These are phyloP conservation scores for Monilinia fructicola DNA, from an alignment of 2,329 filamentous ascomycete species.

Conservation along the genomic window DNA sequence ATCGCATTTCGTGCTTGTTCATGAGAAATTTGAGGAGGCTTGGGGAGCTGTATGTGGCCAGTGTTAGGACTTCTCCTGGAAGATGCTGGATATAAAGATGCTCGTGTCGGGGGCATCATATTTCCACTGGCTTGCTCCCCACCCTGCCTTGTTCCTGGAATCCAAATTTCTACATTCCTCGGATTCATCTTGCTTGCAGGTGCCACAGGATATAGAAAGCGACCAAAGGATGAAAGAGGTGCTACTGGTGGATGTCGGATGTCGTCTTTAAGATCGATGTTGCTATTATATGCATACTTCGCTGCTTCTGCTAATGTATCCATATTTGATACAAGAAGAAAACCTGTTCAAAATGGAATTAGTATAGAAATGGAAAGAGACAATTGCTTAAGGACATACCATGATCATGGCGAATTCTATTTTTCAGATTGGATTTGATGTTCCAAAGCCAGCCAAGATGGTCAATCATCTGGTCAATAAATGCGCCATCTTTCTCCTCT, in stretches of 20 bases:
- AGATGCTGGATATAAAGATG: neutral
- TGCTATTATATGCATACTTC: neutral
- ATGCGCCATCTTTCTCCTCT: neutral
- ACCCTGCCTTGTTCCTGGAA: neutral
- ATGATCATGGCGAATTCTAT: neutral
- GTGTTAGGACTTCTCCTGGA: neutral
- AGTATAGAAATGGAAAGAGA: neutral
- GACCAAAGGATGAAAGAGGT: neutral
- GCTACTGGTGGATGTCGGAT: neutral
- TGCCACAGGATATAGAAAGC: neutral
- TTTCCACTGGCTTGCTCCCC: too few relatives aligned
- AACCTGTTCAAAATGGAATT: neutral
- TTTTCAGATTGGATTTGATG: neutral
- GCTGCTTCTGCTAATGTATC: slow-evolving; percentile 4
- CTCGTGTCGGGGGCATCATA: neutral
- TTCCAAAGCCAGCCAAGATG: slow-evolving; percentile 15
- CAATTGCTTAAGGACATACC: neutral
- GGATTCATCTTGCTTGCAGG: neutral
- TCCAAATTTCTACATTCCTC: neutral
- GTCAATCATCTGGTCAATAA: neutral
- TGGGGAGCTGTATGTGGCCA: neutral
- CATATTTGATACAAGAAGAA: neutral
- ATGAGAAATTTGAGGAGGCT: neutral
- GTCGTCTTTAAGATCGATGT: neutral
- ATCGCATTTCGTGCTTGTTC: neutral